phyloP scores from a whole-genome alignment of 2,329 filamentous ascomycete genomes.

The Shiraia sp. region DNA sequence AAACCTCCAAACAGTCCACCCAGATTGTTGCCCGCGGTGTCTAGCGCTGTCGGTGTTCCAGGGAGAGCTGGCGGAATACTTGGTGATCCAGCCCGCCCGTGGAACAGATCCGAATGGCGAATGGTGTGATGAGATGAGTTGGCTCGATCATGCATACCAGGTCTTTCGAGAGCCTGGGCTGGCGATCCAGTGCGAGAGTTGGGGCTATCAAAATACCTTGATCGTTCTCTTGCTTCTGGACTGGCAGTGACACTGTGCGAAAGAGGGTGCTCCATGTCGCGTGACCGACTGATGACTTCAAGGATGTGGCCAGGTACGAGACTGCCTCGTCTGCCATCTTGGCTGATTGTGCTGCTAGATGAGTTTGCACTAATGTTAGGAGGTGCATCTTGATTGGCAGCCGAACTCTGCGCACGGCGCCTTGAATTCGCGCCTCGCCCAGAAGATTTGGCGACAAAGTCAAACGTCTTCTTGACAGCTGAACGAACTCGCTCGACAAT shows the following conservation, averaged over 20 bases:
- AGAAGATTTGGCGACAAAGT: conserved; percentile 32
- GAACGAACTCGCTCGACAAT: conserved; percentile 84
- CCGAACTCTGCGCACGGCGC: conserved; percentile 58
- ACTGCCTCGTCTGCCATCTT: conserved; percentile 60
- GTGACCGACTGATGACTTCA: conserved; percentile 54
- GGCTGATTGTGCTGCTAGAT: conserved; percentile 59
- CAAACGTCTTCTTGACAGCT: conserved; percentile 57
- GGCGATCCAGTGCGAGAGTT: conserved; percentile 48
- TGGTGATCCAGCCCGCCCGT: conserved; percentile 40
- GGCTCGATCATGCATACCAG: conserved; percentile 44
- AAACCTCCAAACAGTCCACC: conserved; percentile 52
- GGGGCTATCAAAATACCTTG: conserved; percentile 41
- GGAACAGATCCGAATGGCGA: conserved; percentile 44
- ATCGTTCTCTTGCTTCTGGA: conserved; percentile 56
- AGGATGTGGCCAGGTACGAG: conserved; percentile 63
- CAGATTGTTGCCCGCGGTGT: conserved; percentile 48
- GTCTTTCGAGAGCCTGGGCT: conserved; percentile 35
- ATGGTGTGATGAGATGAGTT: conserved; percentile 53
- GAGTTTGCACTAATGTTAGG: conserved; percentile 58
- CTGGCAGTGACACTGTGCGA: conserved; percentile 74
- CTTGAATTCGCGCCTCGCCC: conserved; percentile 50
- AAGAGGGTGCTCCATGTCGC: conserved; percentile 69
- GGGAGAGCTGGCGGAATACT: conserved; percentile 49
- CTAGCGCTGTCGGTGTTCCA: conserved; percentile 49
- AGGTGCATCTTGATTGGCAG: conserved; percentile 58